A percentile compares a stretch with the other conserved stretches of the same genome.
phyloP scores from a whole-genome alignment of 805 yeast species.

The Brettanomyces bruxellensis region DNA sequence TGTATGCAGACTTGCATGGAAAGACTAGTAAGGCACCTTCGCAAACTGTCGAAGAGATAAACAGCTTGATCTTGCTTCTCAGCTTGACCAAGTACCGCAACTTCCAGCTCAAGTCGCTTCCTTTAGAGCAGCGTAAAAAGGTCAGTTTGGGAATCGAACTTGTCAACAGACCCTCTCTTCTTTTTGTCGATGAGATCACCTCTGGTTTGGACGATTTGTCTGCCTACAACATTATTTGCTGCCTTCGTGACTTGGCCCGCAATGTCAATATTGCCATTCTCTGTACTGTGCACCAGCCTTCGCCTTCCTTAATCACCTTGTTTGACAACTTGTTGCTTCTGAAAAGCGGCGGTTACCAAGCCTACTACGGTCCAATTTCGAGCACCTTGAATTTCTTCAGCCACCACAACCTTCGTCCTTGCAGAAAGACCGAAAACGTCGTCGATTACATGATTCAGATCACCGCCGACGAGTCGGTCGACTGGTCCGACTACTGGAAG shows the following conservation, averaged over 20 bases:
- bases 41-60: slow-evolving; percentile 14
- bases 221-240: slow-evolving; percentile 42
- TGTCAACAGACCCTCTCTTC: slow-evolving; percentile 37
- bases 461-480: slow-evolving; percentile 34
- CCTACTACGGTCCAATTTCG: slow-evolving; percentile 32
- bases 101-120: slow-evolving; percentile 35
- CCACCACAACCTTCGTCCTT: slow-evolving; percentile 27
- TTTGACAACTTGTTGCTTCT: slow-evolving; percentile 39
- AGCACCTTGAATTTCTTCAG: slow-evolving; percentile 25
- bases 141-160: slow-evolving; percentile 38
- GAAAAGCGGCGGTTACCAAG: slow-evolving; percentile 43
- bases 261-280: slow-evolving; percentile 40
- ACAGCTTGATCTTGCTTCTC: slow-evolving; percentile 31
- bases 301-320: slow-evolving; percentile 38
- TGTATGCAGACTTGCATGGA: slow-evolving; percentile 2
- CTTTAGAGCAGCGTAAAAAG: slow-evolving; percentile 34
- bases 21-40: neutral
- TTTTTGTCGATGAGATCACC: slow-evolving; percentile 45
- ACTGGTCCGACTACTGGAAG: slow-evolving; percentile 27
- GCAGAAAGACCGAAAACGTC: slow-evolving; percentile 31
- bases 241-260: slow-evolving; percentile 33
- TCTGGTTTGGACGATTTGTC: slow-evolving; percentile 44
- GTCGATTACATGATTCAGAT: slow-evolving; percentile 37
- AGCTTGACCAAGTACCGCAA: slow-evolving; percentile 38
- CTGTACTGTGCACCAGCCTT: slow-evolving; percentile 52